Evolutionary conservation across 1,139 yeast genomes (phyloP).

Genomic region (Scheffersomyces illinoinensis): DNA sequence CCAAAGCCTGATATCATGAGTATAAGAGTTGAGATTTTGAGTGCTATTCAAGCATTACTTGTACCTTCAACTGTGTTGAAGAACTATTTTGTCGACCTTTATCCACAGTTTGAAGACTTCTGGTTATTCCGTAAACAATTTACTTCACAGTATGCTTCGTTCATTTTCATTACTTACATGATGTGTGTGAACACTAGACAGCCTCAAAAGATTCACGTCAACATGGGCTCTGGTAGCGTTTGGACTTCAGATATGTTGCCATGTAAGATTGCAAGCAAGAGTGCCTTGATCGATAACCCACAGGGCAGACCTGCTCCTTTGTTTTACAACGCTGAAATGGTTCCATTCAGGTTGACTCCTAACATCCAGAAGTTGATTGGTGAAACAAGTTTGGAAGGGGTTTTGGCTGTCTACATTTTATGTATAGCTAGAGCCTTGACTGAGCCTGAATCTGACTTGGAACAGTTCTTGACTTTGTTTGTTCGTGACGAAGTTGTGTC

Average conservation of each 20-base stretch:
- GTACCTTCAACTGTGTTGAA: constrained; percentile 86
- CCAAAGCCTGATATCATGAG: constrained; percentile 92
- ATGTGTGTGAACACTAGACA: constrained; percentile 92
- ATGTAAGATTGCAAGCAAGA: constrained; percentile 67
- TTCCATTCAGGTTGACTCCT: constrained; percentile 95
- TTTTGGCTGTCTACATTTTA: constrained; percentile 82
- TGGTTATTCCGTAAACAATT: constrained; percentile 97
- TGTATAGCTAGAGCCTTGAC: constrained; percentile 85
- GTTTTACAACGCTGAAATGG: constrained; percentile 91
- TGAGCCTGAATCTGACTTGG: constrained; percentile 88
- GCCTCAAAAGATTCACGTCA: constrained; percentile 89
- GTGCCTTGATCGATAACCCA: constrained; percentile 57
- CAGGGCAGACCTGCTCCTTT: constrained; percentile 73
- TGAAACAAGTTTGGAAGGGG: constrained; percentile 87
- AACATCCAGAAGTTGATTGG: constrained; percentile 93
- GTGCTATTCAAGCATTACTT: constrained; percentile 82
- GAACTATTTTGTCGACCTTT: constrained; percentile 62
- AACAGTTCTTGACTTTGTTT: constrained; percentile 84
- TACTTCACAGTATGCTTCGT: constrained; percentile 93
- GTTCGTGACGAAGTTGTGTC: constrained; percentile 93
- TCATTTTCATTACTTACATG: constrained; percentile 90
- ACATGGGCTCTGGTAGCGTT: constrained; percentile 80
- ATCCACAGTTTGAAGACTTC: constrained; percentile 84
- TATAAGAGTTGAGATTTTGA: constrained; percentile 84
- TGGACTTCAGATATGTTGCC: constrained; percentile 98